Evolutionary conservation across 1,284 basidiomycete species (phyloP), one percentile per base, ranked within the genome.

Genomic region (Cryptococcus depauperatus): DNA sequence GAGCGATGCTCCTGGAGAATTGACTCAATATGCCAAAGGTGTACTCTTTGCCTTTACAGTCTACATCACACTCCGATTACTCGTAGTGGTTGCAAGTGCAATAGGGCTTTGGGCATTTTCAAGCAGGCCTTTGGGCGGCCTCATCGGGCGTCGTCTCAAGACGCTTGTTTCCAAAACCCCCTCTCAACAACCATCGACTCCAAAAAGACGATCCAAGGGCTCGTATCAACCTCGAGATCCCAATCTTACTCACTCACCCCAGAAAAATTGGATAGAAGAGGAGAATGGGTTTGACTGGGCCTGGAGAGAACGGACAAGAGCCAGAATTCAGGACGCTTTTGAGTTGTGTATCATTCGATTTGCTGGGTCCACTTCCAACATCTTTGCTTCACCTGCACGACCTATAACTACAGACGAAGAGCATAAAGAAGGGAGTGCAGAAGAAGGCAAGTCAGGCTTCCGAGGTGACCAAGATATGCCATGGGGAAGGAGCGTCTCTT

Each of bases 41-140:
- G 76, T 89, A 21, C 71, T 90, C 37, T 74, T 81, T 43, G 79
- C 83, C 26, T 88, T 87, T 64, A 80, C 80, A 51, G 79, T 77
- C 8, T 87, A 83, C 82, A 77, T 83, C 41, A 80, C 75, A 4
- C 81, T 84, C 79, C 76, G 83, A 34, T 61, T 77, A 5, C 62
- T 84, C 18, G 72, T 85, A 38, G 54, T 85, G 42, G 52, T 74
- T 42, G 81, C 81, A 63, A 82, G 41, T 21, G 85, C 81, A 76
- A 61, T 83, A 34, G 81, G 81, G 30, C 74, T 90, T 16, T 88
- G 84, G 83, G 3, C 54, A 6, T 59, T 51, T 35, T 58, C 60
- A 2, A 37, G 39, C 18, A 33, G 44, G 19, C 53, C 58, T 2
- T 37, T 56, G 9, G 51, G 50, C 18, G 54, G 48, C 8, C 64